Conservation (phyloP, 805 yeast genomes). For the Candida maltosa region DNA sequence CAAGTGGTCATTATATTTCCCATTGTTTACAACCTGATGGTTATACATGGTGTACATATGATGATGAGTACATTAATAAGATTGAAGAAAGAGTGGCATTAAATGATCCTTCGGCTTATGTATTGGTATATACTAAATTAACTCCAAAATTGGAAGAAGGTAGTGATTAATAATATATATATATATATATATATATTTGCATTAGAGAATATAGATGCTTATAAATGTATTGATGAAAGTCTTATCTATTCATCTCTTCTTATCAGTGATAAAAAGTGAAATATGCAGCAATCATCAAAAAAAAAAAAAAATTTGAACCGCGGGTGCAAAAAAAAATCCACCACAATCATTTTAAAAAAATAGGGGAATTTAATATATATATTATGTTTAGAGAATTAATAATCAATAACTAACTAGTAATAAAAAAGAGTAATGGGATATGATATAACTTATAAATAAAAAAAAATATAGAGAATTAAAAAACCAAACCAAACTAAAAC, state of each 20-base stretch:
- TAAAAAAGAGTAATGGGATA: not conserved
- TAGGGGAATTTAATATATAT: too few relatives aligned
- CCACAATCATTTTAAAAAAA: not conserved
- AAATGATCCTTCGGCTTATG: conserved; percentile 86
- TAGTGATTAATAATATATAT: too few relatives aligned
- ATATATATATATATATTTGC: too few relatives aligned
- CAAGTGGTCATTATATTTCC: conserved; percentile 90
- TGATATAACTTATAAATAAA: conserved; percentile 1
- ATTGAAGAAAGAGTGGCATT: conserved; percentile 72
- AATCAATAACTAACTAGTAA: not conserved
- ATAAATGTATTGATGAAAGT: too few relatives aligned
- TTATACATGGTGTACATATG: conserved; percentile 81
- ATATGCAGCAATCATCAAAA: too few relatives aligned
- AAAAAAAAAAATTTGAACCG: not conserved
- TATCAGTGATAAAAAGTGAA: too few relatives aligned
- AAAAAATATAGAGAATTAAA: not conserved
- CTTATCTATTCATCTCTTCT: too few relatives aligned
- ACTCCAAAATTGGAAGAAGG: conserved; percentile 44
- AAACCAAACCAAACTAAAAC: not conserved
- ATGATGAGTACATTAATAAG: conserved; percentile 82
- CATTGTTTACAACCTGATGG: conserved; percentile 92
- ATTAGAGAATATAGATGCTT: too few relatives aligned
- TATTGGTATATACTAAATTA: conserved; percentile 76
- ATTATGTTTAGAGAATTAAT: too few relatives aligned
- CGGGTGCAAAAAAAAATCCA: not conserved